Percentiles rank a stretch among this genome's conserved stretches.
Evolutionary conservation across 2,329 filamentous ascomycete species (phyloP).

Genomic region (Chrysoporthe cubensis): DNA sequence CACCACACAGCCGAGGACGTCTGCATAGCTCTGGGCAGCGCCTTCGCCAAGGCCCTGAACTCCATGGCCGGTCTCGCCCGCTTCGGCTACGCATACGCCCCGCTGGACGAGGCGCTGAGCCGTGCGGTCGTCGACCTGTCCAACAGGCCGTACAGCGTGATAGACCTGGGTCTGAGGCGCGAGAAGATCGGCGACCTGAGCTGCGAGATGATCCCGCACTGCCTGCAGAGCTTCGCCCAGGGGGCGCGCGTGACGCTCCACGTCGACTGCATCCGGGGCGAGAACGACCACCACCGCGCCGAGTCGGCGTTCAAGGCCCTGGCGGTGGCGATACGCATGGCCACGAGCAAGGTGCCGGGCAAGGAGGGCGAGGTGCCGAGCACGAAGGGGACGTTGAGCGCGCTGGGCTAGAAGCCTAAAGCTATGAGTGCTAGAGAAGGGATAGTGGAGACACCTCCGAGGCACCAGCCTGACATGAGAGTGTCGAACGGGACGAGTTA

Average conservation of each 20-base stretch:
- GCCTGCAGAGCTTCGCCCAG: slow-evolving; percentile 91
- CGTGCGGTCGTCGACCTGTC: slow-evolving; percentile 94
- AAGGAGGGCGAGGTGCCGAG: slow-evolving; percentile 92
- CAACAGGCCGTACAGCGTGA: slow-evolving; percentile 84
- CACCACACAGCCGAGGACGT: slow-evolving; percentile 98
- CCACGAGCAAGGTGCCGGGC: slow-evolving; percentile 74
- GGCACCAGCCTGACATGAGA: not conserved
- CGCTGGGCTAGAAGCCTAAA: slow-evolving; percentile 41
- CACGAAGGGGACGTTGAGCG: slow-evolving; percentile 88
- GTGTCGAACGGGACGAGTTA: not conserved
- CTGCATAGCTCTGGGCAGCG: slow-evolving; percentile 85
- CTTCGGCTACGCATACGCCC: slow-evolving; percentile 90
- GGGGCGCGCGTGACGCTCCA: slow-evolving; percentile 90
- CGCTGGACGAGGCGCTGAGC: slow-evolving; percentile 92
- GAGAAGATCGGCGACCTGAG: slow-evolving; percentile 94
- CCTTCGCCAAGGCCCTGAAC: slow-evolving; percentile 81
- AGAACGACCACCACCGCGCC: slow-evolving; percentile 94
- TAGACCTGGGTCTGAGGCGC: slow-evolving; percentile 81
- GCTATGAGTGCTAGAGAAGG: not conserved
- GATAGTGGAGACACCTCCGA: not conserved
- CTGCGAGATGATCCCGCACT: slow-evolving; percentile 97
- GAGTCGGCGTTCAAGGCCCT: slow-evolving; percentile 98
- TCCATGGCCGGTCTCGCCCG: slow-evolving; percentile 77
- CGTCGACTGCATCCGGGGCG: slow-evolving; percentile 86
- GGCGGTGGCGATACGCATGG: slow-evolving; percentile 80